Conservation (phyloP, 2,329 filamentous ascomycete genomes). For the Verticillium klebahnii region DNA sequence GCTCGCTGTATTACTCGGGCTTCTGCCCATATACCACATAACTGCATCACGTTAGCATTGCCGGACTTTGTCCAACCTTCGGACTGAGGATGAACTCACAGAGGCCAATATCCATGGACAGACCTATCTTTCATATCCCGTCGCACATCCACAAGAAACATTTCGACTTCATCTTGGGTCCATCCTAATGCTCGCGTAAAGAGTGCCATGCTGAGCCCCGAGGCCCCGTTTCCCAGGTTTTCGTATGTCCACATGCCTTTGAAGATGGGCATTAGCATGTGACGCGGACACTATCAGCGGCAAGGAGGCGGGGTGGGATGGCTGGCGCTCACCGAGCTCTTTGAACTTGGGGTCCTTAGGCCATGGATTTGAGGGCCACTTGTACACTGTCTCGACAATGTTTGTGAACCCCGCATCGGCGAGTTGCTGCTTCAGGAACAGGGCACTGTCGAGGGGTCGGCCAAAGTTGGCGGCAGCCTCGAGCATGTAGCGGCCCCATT, state of each 20-base stretch:
- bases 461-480: slow-evolving; percentile 23
- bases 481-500: slow-evolving; percentile 25
- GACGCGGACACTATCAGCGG: no score
- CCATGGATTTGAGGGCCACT: slow-evolving; percentile 48
- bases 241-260: slow-evolving; percentile 21
- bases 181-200: slow-evolving; percentile 28
- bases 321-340: slow-evolving; percentile 34
- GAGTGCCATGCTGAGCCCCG: slow-evolving; percentile 29
- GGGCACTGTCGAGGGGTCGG: slow-evolving; percentile 22
- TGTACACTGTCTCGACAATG: slow-evolving; percentile 41
- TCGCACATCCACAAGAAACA: slow-evolving; percentile 26
- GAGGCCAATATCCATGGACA: slow-evolving; percentile 32
- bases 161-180: slow-evolving; percentile 25
- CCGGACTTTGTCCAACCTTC: background rate
- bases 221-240: slow-evolving; percentile 26
- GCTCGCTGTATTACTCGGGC: background rate
- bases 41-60: background rate
- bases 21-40: background rate
- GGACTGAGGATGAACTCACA: slow-evolving; percentile 22
- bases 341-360: slow-evolving; percentile 46
- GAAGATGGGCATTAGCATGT: background rate
- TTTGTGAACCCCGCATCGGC: slow-evolving; percentile 48
- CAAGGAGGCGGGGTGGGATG: no score
- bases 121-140: slow-evolving; percentile 24
- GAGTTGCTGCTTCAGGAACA: slow-evolving; percentile 31